These are phyloP conservation scores for Colletotrichum magnum DNA, from an alignment of 2,329 filamentous ascomycete genomes.

Conservation along the genomic window DNA sequence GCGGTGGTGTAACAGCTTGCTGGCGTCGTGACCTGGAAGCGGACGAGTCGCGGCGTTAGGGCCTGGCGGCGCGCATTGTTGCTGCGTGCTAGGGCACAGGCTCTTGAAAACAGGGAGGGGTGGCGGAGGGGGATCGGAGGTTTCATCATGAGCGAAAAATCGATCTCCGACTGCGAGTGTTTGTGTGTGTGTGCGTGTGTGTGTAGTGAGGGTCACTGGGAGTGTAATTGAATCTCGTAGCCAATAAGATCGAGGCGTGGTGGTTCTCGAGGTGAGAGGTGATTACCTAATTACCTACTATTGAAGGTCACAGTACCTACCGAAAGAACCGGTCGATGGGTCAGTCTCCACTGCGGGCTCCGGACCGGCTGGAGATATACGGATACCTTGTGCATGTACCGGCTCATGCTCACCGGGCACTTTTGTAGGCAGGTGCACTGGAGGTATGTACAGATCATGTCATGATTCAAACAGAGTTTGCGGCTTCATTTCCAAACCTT, in stretches of 20 bases:
- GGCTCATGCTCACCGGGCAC: no score
- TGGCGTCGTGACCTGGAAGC: constrained; percentile 30
- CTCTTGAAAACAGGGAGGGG: constrained; percentile 29
- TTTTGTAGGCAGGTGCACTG: no score
- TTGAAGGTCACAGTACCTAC: no score
- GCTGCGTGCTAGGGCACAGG: constrained; percentile 33
- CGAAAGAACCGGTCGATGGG: background rate
- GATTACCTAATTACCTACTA: constrained; percentile 27
- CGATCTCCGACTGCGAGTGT: constrained; percentile 10
- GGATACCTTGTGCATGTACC: no score
- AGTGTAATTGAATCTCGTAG: constrained; percentile 33
- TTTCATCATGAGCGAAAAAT: constrained; percentile 36
- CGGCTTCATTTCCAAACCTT: constrained; percentile 22
- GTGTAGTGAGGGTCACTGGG: constrained; percentile 32
- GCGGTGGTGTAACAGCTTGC: constrained; percentile 25
- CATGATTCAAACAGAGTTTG: constrained; percentile 36
- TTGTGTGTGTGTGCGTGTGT: constrained; percentile 24
- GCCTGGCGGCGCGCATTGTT: constrained; percentile 29
- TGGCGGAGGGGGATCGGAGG: constrained; percentile 28
- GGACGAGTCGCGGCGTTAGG: constrained; percentile 33
- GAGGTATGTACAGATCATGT: constrained; percentile 5
- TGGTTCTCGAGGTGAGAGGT: constrained; percentile 7
- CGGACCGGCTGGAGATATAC: background rate
- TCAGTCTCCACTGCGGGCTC: background rate
- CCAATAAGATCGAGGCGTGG: constrained; percentile 32